phyloP scores from a whole-genome alignment of 495 filamentous ascomycete genomes.

The Hypomontagnella monticulosa region DNA sequence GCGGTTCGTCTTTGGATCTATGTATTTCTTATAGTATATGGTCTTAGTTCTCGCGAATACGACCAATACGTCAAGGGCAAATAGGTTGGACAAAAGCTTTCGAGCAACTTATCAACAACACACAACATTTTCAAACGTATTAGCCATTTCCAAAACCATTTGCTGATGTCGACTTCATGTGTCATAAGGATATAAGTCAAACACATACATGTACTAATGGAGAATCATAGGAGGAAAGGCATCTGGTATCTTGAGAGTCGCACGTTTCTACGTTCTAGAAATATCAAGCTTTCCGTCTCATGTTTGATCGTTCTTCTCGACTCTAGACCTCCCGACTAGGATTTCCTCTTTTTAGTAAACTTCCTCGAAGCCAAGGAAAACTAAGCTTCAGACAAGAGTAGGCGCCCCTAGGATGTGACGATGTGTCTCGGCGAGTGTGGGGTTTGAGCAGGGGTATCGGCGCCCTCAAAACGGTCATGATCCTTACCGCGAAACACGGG shows the following conservation, averaged over 20 bases:
- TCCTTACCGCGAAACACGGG: slow-evolving; percentile 38
- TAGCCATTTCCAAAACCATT: neutral
- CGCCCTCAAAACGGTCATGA: slow-evolving; percentile 18
- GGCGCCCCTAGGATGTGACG: slow-evolving; percentile 15
- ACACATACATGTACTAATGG: no score
- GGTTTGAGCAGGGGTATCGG: slow-evolving; percentile 27
- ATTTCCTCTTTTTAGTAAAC: slow-evolving; percentile 2
- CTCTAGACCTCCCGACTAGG: slow-evolving; percentile 2
- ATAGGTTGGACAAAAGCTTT: slow-evolving; percentile 16
- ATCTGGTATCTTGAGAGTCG: no score
- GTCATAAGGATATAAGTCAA: no score
- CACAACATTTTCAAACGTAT: slow-evolving; percentile 11
- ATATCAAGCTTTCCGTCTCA: no score
- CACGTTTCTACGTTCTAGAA: no score
- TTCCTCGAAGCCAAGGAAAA: slow-evolving; percentile 20
- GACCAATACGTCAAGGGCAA: slow-evolving; percentile 12
- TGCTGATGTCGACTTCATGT: neutral
- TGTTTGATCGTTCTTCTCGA: neutral
- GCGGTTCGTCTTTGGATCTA: slow-evolving; percentile 7
- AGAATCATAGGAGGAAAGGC: no score
- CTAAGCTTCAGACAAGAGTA: slow-evolving; percentile 35
- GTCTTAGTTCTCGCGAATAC: slow-evolving; percentile 11
- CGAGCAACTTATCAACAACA: slow-evolving; percentile 15
- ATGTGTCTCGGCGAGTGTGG: slow-evolving; percentile 19
- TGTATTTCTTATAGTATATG: slow-evolving; percentile 19